A percentile compares a stretch with the other conserved stretches of the same genome.
Conservation (phyloP, 345 rosid species). For the Salix suchowensis region DNA sequence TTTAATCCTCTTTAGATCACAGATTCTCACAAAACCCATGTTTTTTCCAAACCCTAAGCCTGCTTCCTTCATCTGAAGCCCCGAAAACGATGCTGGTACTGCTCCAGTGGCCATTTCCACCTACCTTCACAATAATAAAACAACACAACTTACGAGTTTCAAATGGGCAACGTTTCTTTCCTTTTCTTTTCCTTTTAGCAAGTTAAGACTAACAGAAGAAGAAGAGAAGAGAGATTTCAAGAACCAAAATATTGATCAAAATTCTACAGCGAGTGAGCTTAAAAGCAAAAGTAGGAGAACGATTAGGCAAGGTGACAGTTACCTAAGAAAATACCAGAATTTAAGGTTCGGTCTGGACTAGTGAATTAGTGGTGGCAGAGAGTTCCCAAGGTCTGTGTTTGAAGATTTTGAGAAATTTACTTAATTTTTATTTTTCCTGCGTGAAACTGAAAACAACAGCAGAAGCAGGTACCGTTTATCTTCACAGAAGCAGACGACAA, state of each 20-base stretch:
- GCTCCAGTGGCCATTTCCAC: constrained; percentile 71
- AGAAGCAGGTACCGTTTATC: neutral
- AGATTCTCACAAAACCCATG: constrained; percentile 58
- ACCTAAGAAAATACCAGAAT: neutral
- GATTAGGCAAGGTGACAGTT: neutral
- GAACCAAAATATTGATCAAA: too few relatives aligned
- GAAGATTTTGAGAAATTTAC: neutral
- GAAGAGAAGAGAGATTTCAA: neutral
- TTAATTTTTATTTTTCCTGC: neutral
- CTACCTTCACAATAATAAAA: neutral
- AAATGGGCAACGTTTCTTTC: too few relatives aligned
- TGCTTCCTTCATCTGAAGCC: constrained; percentile 52
- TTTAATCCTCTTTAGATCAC: constrained; percentile 51
- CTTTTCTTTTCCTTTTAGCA: too few relatives aligned
- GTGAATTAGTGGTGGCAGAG: neutral
- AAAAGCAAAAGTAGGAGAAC: neutral
- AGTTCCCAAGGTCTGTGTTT: neutral
- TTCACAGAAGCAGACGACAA: neutral
- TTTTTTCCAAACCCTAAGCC: constrained; percentile 56
- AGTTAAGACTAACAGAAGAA: neutral
- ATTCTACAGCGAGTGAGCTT: neutral
- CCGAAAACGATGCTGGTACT: constrained; percentile 61
- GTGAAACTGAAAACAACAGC: neutral
- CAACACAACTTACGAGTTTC: neutral
- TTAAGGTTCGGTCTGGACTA: neutral